Conservation (phyloP, 768 basidiomycete species). For the Neoboletus subvelutipes region DNA sequence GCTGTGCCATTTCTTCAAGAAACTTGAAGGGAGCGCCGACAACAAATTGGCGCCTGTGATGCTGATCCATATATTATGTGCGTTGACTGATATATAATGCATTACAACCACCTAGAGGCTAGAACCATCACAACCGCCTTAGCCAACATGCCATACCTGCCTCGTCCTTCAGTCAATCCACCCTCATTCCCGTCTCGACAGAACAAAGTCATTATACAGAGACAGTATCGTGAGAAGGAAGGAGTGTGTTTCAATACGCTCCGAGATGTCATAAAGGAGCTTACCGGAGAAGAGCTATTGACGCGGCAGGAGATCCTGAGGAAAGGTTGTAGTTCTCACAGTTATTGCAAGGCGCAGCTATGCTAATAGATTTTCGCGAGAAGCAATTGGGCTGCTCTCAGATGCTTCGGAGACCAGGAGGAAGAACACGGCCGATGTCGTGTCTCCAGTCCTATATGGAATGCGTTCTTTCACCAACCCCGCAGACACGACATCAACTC, state of each 20-base stretch:
- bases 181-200: neutral
- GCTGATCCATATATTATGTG: neutral
- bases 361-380: neutral
- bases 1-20: neutral
- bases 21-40: too few relatives aligned
- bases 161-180: neutral
- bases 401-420: neutral
- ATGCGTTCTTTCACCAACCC: neutral
- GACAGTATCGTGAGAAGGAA: constrained; percentile 26
- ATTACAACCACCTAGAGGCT: too few relatives aligned
- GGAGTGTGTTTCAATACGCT: constrained; percentile 14
- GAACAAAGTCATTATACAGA: constrained; percentile 18
- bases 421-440: neutral
- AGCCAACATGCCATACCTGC: neutral
- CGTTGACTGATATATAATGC: neutral
- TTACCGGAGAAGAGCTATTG: constrained; percentile 17
- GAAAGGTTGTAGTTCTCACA: constrained; percentile 18
- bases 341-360: neutral
- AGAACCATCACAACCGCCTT: too few relatives aligned
- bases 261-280: constrained; percentile 12
- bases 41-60: neutral
- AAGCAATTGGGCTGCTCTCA: constrained; percentile 9
- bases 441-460: neutral
- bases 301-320: constrained; percentile 22
- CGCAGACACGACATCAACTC: neutral